These are phyloP conservation scores for Fusarium citri DNA, from an alignment of 2,329 filamentous ascomycete species.

Conservation along the genomic window DNA sequence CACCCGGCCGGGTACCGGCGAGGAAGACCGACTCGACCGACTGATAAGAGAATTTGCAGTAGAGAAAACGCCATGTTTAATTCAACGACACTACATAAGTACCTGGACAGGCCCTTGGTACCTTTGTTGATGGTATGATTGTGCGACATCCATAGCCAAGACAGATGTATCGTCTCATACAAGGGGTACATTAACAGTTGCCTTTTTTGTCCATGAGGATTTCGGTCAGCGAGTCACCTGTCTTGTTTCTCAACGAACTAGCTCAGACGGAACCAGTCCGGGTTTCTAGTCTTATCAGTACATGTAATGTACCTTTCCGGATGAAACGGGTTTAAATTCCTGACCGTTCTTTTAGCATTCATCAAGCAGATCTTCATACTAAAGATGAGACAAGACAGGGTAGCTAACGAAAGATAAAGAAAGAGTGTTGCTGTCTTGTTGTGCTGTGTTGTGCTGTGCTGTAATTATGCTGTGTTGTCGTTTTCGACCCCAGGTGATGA, in stretches of 20 bases:
- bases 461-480: conserved; percentile 5
- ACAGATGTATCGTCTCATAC: conserved; percentile 24
- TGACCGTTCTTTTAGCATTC: conserved; percentile 35
- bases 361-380: conserved; percentile 4
- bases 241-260: conserved; percentile 15
- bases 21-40: conserved; percentile 35
- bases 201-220: conserved; percentile 32
- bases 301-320: conserved; percentile 34
- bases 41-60: conserved; percentile 40
- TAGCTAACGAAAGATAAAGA: conserved; percentile 27
- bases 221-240: conserved; percentile 38
- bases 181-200: conserved; percentile 29
- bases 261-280: conserved; percentile 37
- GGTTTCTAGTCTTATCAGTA: conserved; percentile 44
- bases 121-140: conserved; percentile 12
- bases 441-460: not conserved
- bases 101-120: conserved; percentile 20
- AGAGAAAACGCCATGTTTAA: conserved; percentile 36
- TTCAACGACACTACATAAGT: conserved; percentile 32
- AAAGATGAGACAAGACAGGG: conserved; percentile 16
- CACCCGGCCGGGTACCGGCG: conserved; percentile 22
- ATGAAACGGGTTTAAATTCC: conserved; percentile 26
- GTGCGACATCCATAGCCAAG: conserved; percentile 12
- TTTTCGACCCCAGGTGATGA: conserved; percentile 36
- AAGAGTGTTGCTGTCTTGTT: conserved; percentile 34